A percentile compares a stretch with the other conserved stretches of the same genome.
These are phyloP conservation scores for Pulveroboletus sp. DNA, from an alignment of 768 basidiomycete genomes.

Conservation along the genomic window DNA sequence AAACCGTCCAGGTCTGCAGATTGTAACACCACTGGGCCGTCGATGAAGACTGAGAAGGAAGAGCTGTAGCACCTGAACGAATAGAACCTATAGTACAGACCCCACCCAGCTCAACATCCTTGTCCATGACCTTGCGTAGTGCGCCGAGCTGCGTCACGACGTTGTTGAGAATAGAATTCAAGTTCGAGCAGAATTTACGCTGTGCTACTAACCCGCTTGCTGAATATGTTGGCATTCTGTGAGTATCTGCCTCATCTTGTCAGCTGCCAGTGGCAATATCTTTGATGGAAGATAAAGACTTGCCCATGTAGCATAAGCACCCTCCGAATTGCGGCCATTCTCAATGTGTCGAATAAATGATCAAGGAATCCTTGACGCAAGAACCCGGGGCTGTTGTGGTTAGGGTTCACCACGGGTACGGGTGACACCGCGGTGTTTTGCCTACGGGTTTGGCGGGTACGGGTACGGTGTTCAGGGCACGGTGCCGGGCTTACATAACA, in stretches of 20 bases:
- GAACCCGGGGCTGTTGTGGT: too few species aligned
- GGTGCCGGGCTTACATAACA: too few species aligned
- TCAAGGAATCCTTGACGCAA: too few species aligned
- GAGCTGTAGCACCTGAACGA: background rate
- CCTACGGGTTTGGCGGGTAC: too few species aligned
- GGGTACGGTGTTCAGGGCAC: too few species aligned
- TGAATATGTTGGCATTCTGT: conserved; percentile 68
- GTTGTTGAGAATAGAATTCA: background rate
- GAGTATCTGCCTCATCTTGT: conserved; percentile 46
- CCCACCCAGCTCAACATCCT: conserved; percentile 63
- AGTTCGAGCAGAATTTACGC: background rate
- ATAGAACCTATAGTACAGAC: background rate
- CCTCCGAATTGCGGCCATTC: conserved; percentile 29
- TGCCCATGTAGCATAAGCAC: conserved; percentile 49
- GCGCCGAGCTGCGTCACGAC: conserved; percentile 54
- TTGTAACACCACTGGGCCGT: conserved; percentile 63
- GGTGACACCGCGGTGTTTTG: too few species aligned
- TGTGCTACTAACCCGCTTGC: conserved; percentile 57
- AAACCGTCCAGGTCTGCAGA: conserved; percentile 53
- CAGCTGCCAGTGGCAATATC: background rate
- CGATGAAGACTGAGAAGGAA: conserved; percentile 56
- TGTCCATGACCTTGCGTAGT: conserved; percentile 63
- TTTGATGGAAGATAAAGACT: conserved; percentile 9
- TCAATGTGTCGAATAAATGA: background rate
- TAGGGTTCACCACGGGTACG: too few species aligned